Evolutionary conservation across 495 filamentous ascomycete genomes (phyloP), one percentile per base, ranked within the genome.

Genomic region (Penicillium diatomitis): DNA sequence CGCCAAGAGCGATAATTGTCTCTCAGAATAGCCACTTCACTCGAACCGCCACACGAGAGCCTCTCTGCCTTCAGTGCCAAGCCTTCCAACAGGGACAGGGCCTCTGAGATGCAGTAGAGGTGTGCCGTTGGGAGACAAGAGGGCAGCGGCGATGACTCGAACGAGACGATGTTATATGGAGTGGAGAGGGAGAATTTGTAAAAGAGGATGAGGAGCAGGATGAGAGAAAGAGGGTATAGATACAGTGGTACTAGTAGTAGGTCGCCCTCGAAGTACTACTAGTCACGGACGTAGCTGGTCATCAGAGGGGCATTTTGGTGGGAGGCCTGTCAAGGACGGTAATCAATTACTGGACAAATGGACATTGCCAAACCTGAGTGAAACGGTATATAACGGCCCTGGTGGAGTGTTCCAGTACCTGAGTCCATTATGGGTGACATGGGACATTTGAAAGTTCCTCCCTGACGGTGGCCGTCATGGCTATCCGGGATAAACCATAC

Each of bases 11-110:
- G 50, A 64, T 60, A 56, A 55, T 58, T 58, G 59, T 61, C 52
- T 61, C 60, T 57, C 56, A 56, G 50, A 55, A 61, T 63, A 62
- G 63, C 62, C 60, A 53, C 40, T 56, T 63, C 65, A 60, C 55
- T 48, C 50, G 58, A 68, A 58, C 58, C 63, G 57, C 54, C 49
- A 56, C 51, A 59, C 54, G 54, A 54, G 51, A 54, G 48, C 49
- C 53, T 50, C 53, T 50, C 43, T 39, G 50, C 43, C 44, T 32
- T 33, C 45, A 44, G 57, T 56, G 59, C 59, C 56, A 60, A 61
- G 53, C 58, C 58, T 55, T 56, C 55, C 53, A 56, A 55, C 50
- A 38, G 39, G 28, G 28, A 39, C 20, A 20, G 20, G 20, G 20
- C 20, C 20, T 20, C 20, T 20, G 20, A 20, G 20, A 20, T 20